phyloP scores from a whole-genome alignment of 2,329 filamentous ascomycete species.

The Rutstroemia sp. region DNA sequence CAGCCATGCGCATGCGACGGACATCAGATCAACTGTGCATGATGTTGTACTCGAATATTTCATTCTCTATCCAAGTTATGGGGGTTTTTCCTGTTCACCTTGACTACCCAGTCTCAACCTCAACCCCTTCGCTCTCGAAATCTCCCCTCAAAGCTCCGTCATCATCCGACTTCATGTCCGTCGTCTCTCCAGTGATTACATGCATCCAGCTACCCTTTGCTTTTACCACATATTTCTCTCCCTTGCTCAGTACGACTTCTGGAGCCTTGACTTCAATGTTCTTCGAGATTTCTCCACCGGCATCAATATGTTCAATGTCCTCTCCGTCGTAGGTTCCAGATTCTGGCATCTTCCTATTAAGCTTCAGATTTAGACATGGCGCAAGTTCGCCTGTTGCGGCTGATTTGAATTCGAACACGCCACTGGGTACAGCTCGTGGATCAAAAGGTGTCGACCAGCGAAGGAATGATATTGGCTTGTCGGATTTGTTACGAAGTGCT shows the following conservation, averaged over 20 bases:
- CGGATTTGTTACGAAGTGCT: constrained; percentile 22
- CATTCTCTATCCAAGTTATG: too few relatives aligned
- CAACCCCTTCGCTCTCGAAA: constrained; percentile 2
- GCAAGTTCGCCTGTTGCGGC: constrained; percentile 8
- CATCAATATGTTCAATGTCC: constrained; percentile 29
- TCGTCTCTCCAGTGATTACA: constrained; percentile 1
- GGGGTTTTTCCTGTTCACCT: too few relatives aligned
- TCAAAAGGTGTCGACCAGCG: constrained; percentile 34
- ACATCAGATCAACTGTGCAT: too few relatives aligned
- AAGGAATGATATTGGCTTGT: constrained; percentile 29
- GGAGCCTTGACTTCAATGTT: constrained; percentile 24
- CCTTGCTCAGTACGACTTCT: constrained; percentile 23
- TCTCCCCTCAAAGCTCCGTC: constrained; percentile 3
- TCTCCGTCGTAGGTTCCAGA: constrained; percentile 15
- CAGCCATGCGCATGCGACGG: too few relatives aligned
- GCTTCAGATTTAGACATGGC: constrained; percentile 15
- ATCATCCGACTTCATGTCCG: constrained; percentile 1
- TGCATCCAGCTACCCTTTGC: constrained; percentile 31
- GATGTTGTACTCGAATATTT: too few relatives aligned
- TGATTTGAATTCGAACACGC: constrained; percentile 29
- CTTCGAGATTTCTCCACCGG: constrained; percentile 19
- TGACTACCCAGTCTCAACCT: not conserved
- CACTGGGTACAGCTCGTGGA: constrained; percentile 25
- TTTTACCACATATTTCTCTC: constrained; percentile 28
- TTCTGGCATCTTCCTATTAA: constrained; percentile 29